Evolutionary conservation across 257 asterid genomes (phyloP), one percentile per base, ranked within the genome.

Genomic region (Solanum pinnatisectum): DNA sequence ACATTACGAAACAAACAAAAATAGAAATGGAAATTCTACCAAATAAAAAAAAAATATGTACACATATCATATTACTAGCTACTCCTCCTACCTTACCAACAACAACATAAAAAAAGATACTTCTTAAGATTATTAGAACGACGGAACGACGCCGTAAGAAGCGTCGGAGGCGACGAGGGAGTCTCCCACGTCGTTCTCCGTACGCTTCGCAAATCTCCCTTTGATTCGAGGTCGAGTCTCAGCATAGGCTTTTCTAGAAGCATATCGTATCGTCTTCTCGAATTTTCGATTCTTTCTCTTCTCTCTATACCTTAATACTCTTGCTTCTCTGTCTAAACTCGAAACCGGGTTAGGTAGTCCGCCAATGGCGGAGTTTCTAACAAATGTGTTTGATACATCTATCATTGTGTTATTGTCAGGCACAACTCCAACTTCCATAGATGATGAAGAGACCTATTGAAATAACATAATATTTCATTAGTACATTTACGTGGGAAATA

Each of bases 211-310:
- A 15, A 96, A 96, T 84, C 98, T 88, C 1, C 98, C 98, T 88
- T 95, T 96, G 90, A 96, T 92, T 87, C 98, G 89, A 2, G 97
- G 98, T 8, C 98, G 92, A 2, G 96, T 95, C 90, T 96, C 98
- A 2, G 98, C 98, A 7, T 96, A 96, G 4, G 98, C 98, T 88
- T 96, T 96, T 70, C 98, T 92, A 13, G 98, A 96, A 0, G 98
- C 98, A 49, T 96, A 96, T 72, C 98, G 89, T 32, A 94, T 94
- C 1, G 97, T 95, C 72, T 95, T 95, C 88, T 95, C 98, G 15
- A 95, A 95, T 88, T 86, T 95, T 30, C 98, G 85, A 87, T 93
- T 93, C 94, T 95, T 95, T 79, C 95, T 90, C 70, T 95, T 94
- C 94, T 95, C 98, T 86, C 97, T 94, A 87, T 95, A 94, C 94